Evolutionary conservation across 805 yeast genomes (phyloP).

Genomic region (Diddensiella santjacobensis): DNA sequence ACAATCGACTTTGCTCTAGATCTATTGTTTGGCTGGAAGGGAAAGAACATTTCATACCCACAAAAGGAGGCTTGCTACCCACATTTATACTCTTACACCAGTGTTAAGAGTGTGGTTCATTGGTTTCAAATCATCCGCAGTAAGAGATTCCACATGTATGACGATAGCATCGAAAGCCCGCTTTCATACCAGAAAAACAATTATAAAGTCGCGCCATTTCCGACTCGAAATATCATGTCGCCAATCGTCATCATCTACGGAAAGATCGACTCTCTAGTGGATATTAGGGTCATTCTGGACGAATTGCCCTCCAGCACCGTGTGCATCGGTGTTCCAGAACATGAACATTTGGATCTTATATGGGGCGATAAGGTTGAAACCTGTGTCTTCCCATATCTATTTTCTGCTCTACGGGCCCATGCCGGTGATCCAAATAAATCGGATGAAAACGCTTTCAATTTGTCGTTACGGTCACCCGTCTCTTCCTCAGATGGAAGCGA

Average conservation of each 20-base stretch:
- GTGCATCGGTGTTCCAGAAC: conserved; percentile 55
- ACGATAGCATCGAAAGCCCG: conserved; percentile 43
- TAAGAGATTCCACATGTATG: conserved; percentile 83
- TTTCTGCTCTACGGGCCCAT: conserved; percentile 18
- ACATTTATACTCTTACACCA: conserved; percentile 86
- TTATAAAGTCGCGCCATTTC: conserved; percentile 55
- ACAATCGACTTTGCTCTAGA: conserved; percentile 68
- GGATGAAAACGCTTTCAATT: background rate
- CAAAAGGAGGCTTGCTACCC: conserved; percentile 81
- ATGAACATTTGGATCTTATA: conserved; percentile 85
- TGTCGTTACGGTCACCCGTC: background rate
- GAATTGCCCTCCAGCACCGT: conserved; percentile 54
- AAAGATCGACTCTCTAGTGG: conserved; percentile 75
- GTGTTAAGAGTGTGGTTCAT: conserved; percentile 90
- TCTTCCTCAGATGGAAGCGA: background rate
- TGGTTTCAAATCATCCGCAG: conserved; percentile 89
- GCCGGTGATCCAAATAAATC: background rate
- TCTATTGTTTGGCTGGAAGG: conserved; percentile 75
- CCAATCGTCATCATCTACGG: conserved; percentile 84
- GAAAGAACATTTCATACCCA: conserved; percentile 60
- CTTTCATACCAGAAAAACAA: conserved; percentile 32
- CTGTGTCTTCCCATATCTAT: conserved; percentile 25
- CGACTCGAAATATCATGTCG: conserved; percentile 60
- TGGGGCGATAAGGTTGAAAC: conserved; percentile 72
- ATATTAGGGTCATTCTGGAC: conserved; percentile 66